phyloP scores from a whole-genome alignment of 352 stramenopile genomes.

The Aphanomyces euteiches region DNA sequence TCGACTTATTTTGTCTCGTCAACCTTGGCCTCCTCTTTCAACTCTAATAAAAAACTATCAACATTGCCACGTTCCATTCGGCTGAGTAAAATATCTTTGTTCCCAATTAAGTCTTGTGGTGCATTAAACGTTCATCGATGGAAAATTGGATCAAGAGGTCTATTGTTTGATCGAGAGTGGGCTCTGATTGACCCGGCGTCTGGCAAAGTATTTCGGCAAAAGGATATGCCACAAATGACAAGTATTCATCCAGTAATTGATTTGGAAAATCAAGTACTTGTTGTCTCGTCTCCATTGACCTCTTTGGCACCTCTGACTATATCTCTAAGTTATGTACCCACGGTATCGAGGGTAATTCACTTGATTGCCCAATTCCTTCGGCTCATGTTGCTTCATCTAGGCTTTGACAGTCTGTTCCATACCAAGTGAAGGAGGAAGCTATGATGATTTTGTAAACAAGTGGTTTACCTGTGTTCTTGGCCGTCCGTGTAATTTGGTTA shows the following conservation, averaged over 20 bases:
- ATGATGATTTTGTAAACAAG: slow-evolving; percentile 45
- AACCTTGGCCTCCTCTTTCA: not conserved
- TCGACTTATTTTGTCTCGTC: slow-evolving; percentile 57
- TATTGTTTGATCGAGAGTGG: slow-evolving; percentile 73
- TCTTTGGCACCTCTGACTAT: not conserved
- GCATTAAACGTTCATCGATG: slow-evolving; percentile 55
- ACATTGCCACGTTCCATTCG: slow-evolving; percentile 21
- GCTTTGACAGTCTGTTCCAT: slow-evolving; percentile 37
- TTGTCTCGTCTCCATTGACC: slow-evolving; percentile 40
- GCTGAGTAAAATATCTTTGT: slow-evolving; percentile 57
- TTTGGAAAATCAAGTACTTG: slow-evolving; percentile 51
- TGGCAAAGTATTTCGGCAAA: slow-evolving; percentile 50
- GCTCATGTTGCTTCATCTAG: slow-evolving; percentile 10
- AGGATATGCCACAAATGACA: slow-evolving; percentile 54
- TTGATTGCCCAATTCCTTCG: not conserved
- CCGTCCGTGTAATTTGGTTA: slow-evolving; percentile 63
- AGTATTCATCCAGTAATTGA: slow-evolving; percentile 63
- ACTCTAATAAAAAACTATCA: not conserved
- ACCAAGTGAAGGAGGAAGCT: slow-evolving; percentile 49
- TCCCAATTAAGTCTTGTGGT: slow-evolving; percentile 74
- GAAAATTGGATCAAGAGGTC: slow-evolving; percentile 52
- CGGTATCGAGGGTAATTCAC: slow-evolving; percentile 11
- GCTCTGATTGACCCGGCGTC: slow-evolving; percentile 60
- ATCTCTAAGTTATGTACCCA: slow-evolving; percentile 15
- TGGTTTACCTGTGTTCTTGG: slow-evolving; percentile 67